These are phyloP conservation scores for Candida ortonii DNA, from an alignment of 805 yeast species.

Conservation along the genomic window DNA sequence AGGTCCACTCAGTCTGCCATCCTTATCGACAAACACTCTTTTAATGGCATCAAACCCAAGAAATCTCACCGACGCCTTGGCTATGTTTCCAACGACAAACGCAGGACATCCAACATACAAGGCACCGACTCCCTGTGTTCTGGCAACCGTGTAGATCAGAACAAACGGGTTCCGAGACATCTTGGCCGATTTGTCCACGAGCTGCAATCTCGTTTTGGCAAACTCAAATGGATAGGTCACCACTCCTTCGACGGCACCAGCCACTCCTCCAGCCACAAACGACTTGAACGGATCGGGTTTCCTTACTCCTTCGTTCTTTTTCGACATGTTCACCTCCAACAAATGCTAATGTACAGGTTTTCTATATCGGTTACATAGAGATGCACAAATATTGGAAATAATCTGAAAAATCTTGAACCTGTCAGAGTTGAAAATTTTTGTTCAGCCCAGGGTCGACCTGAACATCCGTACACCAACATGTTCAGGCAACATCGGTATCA, in stretches of 20 bases:
- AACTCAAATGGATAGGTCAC: conserved; percentile 95
- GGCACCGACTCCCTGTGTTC: conserved; percentile 72
- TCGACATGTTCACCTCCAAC: too few species aligned
- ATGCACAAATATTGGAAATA: too few species aligned
- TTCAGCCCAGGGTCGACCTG: too few species aligned
- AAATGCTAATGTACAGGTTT: too few species aligned
- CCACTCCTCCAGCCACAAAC: conserved; percentile 91
- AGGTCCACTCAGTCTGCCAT: conserved; percentile 85
- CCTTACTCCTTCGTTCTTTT: conserved; percentile 5
- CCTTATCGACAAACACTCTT: conserved; percentile 68
- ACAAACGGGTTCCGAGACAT: conserved; percentile 81
- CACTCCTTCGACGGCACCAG: conserved; percentile 93
- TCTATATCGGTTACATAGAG: too few species aligned
- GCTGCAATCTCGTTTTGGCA: conserved; percentile 90
- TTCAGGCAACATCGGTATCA: conserved; percentile 21
- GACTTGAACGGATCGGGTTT: conserved; percentile 73
- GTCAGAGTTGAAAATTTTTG: too few species aligned
- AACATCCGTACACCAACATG: too few species aligned
- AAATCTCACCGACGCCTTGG: conserved; percentile 93
- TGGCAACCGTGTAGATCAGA: conserved; percentile 70
- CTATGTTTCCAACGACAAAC: conserved; percentile 92
- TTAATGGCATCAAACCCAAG: conserved; percentile 90
- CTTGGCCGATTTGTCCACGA: conserved; percentile 61
- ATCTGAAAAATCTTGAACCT: too few species aligned
- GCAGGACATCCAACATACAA: conserved; percentile 96